phyloP scores from a whole-genome alignment of 139 green algal genomes.

The Eudorina sp. region DNA sequence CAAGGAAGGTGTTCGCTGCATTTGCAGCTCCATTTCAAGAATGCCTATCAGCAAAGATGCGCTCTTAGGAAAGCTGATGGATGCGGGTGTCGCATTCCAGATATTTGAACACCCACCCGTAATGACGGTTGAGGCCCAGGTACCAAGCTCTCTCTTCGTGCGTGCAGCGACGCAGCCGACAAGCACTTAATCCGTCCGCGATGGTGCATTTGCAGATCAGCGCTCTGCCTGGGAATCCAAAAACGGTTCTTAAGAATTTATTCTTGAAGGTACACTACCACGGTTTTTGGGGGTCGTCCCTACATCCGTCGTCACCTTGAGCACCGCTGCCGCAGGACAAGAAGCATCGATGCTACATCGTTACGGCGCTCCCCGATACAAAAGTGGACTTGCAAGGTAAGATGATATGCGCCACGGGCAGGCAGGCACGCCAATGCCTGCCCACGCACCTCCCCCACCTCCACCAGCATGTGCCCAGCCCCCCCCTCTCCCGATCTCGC shows the following conservation, averaged over 20 bases:
- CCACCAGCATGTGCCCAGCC: too few relatives aligned
- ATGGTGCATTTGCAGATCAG: constrained; percentile 1
- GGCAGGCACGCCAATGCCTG: too few relatives aligned
- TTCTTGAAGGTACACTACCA: constrained; percentile 48
- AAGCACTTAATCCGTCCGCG: neutral
- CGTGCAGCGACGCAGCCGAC: neutral
- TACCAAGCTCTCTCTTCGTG: too few relatives aligned
- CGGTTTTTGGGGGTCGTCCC: neutral
- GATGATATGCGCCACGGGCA: too few relatives aligned
- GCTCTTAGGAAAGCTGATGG: constrained; percentile 39
- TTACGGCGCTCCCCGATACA: constrained; percentile 70
- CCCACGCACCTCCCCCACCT: too few relatives aligned
- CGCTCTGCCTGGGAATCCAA: constrained; percentile 31
- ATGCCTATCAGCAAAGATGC: constrained; percentile 48
- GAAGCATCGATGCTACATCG: constrained; percentile 75
- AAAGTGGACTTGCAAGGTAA: constrained; percentile 79
- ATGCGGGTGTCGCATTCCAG: constrained; percentile 26
- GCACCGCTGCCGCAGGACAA: constrained; percentile 74
- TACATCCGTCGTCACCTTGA: neutral
- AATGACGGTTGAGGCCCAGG: constrained; percentile 58
- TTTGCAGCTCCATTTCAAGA: too few relatives aligned
- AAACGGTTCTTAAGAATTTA: constrained; percentile 56
- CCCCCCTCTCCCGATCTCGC: too few relatives aligned
- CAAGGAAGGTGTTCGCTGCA: too few relatives aligned
- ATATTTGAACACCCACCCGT: constrained; percentile 42